phyloP scores from a whole-genome alignment of 352 stramenopile species.

The Pythium brachiatum region DNA sequence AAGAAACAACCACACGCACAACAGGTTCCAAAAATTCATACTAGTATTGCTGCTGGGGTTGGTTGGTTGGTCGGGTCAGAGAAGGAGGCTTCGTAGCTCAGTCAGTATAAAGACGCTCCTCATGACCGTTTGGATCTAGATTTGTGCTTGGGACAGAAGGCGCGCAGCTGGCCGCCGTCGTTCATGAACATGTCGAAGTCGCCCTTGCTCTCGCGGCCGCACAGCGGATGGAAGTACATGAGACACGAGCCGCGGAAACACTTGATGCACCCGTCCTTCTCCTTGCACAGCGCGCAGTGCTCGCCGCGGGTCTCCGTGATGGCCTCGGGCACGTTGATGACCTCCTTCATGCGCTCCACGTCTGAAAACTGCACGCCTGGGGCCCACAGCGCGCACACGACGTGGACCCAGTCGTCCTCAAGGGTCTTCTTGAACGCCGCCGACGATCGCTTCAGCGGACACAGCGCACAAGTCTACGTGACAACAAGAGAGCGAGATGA shows the following conservation, averaged over 20 bases:
- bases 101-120: conserved; percentile 11
- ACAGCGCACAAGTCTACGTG: conserved; percentile 71
- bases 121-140: conserved; percentile 37
- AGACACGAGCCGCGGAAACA: conserved; percentile 69
- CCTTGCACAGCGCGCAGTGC: conserved; percentile 60
- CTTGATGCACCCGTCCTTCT: conserved; percentile 80
- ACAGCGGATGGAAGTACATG: conserved; percentile 81
- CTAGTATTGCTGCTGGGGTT: neutral
- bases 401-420: conserved; percentile 80
- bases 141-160: conserved; percentile 80
- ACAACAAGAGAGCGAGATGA: conserved; percentile 12
- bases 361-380: conserved; percentile 84
- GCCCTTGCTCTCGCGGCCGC: conserved; percentile 74
- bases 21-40: conserved; percentile 1
- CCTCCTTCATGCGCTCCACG: conserved; percentile 77
- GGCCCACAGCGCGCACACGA: conserved; percentile 85
- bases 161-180: conserved; percentile 74
- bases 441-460: conserved; percentile 58
- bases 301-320: conserved; percentile 63
- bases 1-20: neutral
- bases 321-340: conserved; percentile 71
- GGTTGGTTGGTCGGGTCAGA: neutral
- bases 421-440: conserved; percentile 83
- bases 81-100: conserved; percentile 2
- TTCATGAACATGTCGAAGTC: conserved; percentile 91